Percentiles rank a stretch among this genome's conserved stretches.
These are phyloP conservation scores for Aethionema arabicum DNA, from an alignment of 345 rosid genomes.

Conservation along the genomic window DNA sequence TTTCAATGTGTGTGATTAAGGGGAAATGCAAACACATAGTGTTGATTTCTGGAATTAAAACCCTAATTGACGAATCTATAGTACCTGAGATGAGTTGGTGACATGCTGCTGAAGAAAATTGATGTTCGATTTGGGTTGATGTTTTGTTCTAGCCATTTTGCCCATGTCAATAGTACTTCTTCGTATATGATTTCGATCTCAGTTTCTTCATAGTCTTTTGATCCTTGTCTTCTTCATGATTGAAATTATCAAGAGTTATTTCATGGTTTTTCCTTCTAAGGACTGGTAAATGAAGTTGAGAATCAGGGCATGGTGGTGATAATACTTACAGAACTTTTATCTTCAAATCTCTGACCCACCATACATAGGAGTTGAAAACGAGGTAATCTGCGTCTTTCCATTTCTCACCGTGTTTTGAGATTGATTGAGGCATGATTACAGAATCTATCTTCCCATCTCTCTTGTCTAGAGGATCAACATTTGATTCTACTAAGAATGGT, in stretches of 20 bases:
- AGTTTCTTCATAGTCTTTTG: slow-evolving; percentile 56
- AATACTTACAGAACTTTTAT: slow-evolving; percentile 55
- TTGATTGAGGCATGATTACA: slow-evolving; percentile 50
- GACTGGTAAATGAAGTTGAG: slow-evolving; percentile 4
- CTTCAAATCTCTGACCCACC: slow-evolving; percentile 58
- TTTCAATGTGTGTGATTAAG: not conserved
- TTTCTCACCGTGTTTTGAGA: slow-evolving; percentile 50
- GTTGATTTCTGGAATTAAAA: too few relatives aligned
- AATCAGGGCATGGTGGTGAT: slow-evolving; percentile 21
- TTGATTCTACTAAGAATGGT: slow-evolving; percentile 65
- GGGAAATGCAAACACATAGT: not conserved
- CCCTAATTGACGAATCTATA: not conserved
- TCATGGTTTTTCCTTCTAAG: not conserved
- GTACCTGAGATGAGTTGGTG: slow-evolving; percentile 75
- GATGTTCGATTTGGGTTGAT: slow-evolving; percentile 54
- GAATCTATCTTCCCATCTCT: slow-evolving; percentile 50
- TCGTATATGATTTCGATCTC: slow-evolving; percentile 45
- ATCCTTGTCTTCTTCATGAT: slow-evolving; percentile 47
- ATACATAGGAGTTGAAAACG: slow-evolving; percentile 59
- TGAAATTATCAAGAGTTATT: not conserved
- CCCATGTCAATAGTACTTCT: slow-evolving; percentile 63
- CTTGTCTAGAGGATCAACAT: slow-evolving; percentile 50
- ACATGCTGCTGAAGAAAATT: slow-evolving; percentile 79
- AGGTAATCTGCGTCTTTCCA: slow-evolving; percentile 59
- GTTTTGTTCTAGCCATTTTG: slow-evolving; percentile 65